Evolutionary conservation across 2,329 filamentous ascomycete species (phyloP), one percentile per base, ranked within the genome.

Genomic region (Cercospora beticola): DNA sequence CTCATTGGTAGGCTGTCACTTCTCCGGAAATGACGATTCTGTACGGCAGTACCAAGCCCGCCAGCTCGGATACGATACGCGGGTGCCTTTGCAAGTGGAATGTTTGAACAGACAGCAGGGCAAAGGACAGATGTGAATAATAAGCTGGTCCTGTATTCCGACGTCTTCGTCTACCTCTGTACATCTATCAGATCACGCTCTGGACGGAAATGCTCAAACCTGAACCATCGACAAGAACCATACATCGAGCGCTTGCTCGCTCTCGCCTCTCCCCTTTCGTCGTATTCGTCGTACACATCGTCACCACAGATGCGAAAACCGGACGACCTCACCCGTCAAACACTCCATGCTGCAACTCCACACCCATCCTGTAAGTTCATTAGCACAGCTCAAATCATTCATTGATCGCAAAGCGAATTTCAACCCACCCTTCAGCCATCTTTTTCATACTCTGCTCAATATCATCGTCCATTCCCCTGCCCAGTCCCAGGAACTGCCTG

Each of bases 391-490:
- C 30, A 33, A 10, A 4, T 58, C 3, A 28, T 18, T n/a, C n/a
- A 23, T n/a, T 16, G 57, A 54, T 26, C 62, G n/a, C 26, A 1
- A 52, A 68, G 2, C 14, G 30, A 18, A 61, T 40, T 12, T 65
- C 62, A 43, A 73, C 76, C 75, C 61, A 78, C 77, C 75, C 73
- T 78, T 91, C 92, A 0, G 94, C 94, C 85, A 97, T 92, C 67
- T 86, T 87, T 80, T 87, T 90, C 93, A 98, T 96, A 74, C 90
- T 87, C 76, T 87, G 86, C 83, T 98, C 95, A 70, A 98, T 89
- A 78, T 94, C 93, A 77, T 97, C 94, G 78, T 98, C 95, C 91
- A 98, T 95, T 0, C 94, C 94, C 9, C 89, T 86, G 0, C 94
- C 93, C 2, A 89, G 80, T 0, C 92, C 92, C 12, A 97, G 77